These are phyloP conservation scores for Clavispora vitiphila DNA, from an alignment of 805 yeast species.

Conservation along the genomic window DNA sequence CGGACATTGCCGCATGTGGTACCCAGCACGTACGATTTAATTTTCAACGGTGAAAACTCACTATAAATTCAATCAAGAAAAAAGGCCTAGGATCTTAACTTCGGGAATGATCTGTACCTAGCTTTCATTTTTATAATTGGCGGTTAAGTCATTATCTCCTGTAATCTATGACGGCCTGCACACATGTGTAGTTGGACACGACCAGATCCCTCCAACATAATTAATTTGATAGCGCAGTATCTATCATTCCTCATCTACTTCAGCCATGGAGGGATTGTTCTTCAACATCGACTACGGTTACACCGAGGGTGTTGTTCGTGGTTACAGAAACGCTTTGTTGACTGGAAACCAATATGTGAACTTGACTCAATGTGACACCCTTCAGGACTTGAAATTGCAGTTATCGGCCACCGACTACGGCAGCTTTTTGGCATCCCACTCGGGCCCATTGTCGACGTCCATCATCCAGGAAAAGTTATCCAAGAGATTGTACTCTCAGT, in stretches of 20 bases:
- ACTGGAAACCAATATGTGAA: slow-evolving; percentile 79
- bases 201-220: slow-evolving; percentile 3
- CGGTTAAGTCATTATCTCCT: not conserved
- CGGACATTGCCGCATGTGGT: not conserved
- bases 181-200: slow-evolving; percentile 15
- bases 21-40: too few species aligned
- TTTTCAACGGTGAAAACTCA: too few species aligned
- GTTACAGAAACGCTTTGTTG: slow-evolving; percentile 81
- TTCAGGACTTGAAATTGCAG: slow-evolving; percentile 92
- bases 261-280: slow-evolving; percentile 81
- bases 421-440: slow-evolving; percentile 75
- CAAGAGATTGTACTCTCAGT: slow-evolving; percentile 72
- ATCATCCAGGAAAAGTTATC: slow-evolving; percentile 78
- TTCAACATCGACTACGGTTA: slow-evolving; percentile 89
- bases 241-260: slow-evolving; percentile 1
- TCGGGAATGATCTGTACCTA: too few species aligned
- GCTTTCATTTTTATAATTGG: too few species aligned
- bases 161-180: slow-evolving; percentile 15
- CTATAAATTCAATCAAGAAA: too few species aligned
- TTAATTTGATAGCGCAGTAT: not conserved
- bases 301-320: slow-evolving; percentile 92
- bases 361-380: slow-evolving; percentile 90
- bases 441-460: slow-evolving; percentile 79
- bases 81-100: too few species aligned
- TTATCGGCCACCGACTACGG: slow-evolving; percentile 96